phyloP scores from a whole-genome alignment of 768 basidiomycete species.

The Calocera viscosa region DNA sequence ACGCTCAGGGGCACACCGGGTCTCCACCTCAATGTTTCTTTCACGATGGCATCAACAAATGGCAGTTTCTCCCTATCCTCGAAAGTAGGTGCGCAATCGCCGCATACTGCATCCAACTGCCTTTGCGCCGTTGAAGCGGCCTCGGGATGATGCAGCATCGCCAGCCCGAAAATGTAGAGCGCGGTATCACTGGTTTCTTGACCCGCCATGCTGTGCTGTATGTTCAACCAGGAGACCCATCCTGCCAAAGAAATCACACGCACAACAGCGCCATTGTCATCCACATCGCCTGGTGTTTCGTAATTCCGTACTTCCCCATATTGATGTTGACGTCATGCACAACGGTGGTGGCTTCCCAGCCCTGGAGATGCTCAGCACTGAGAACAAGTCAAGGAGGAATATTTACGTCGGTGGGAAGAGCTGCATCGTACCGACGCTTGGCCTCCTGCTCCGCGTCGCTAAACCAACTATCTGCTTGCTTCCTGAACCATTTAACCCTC shows the following conservation, averaged over 20 bases:
- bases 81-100: conserved; percentile 36
- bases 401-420: background rate
- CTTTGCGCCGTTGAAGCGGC: conserved; percentile 38
- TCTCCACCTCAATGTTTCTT: conserved; percentile 33
- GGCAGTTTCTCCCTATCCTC: conserved; percentile 34
- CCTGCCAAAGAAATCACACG: background rate
- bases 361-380: background rate
- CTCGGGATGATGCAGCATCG: conserved; percentile 43
- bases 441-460: background rate
- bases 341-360: background rate
- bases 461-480: background rate
- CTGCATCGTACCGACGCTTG: background rate
- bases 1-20: conserved; percentile 30
- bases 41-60: conserved; percentile 28
- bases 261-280: background rate
- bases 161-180: conserved; percentile 39
- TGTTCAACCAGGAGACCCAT: background rate
- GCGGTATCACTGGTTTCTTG: conserved; percentile 21
- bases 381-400: background rate
- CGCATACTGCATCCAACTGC: conserved; percentile 37
- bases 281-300: background rate
- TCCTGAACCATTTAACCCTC: background rate
- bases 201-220: background rate
- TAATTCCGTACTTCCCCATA: no score
- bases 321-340: background rate